These are phyloP conservation scores for Asterella californica DNA, from an alignment of 225 moss, liverwort and hornwort species.

Conservation along the genomic window DNA sequence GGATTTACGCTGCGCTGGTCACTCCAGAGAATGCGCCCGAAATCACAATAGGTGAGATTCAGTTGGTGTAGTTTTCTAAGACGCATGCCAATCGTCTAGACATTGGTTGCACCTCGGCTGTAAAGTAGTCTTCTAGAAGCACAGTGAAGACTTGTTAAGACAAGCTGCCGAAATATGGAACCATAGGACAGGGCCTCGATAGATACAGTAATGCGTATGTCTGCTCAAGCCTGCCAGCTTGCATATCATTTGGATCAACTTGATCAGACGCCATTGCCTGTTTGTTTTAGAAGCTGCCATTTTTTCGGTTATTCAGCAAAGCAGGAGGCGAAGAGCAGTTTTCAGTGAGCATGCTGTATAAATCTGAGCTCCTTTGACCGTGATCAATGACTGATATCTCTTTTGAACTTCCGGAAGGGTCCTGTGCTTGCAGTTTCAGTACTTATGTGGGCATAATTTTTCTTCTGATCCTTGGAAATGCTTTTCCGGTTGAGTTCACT, in stretches of 20 bases:
- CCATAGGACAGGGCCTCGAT: no score
- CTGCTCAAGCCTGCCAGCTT: background rate
- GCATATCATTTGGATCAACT: background rate
- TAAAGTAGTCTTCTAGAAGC: background rate
- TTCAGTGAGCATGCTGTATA: background rate
- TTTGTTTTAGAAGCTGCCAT: no score
- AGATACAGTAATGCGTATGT: background rate
- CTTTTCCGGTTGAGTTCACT: background rate
- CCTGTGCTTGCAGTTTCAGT: no score
- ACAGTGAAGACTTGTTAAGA: no score
- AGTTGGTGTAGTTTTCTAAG: background rate
- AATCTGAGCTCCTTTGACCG: no score
- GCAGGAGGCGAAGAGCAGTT: background rate
- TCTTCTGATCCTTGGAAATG: background rate
- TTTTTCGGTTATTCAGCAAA: background rate
- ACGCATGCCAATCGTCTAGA: background rate
- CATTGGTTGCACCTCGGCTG: background rate
- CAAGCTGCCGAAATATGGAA: no score
- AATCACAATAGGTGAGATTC: constrained; percentile 29
- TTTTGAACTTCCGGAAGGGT: no score
- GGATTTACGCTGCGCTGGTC: constrained; percentile 89
- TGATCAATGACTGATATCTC: no score
- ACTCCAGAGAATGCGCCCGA: constrained; percentile 43
- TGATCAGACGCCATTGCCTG: no score
- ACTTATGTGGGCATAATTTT: no score